Base-by-base conservation (phyloP, 345 rosid species). In the Nephelium lappaceum region DNA sequence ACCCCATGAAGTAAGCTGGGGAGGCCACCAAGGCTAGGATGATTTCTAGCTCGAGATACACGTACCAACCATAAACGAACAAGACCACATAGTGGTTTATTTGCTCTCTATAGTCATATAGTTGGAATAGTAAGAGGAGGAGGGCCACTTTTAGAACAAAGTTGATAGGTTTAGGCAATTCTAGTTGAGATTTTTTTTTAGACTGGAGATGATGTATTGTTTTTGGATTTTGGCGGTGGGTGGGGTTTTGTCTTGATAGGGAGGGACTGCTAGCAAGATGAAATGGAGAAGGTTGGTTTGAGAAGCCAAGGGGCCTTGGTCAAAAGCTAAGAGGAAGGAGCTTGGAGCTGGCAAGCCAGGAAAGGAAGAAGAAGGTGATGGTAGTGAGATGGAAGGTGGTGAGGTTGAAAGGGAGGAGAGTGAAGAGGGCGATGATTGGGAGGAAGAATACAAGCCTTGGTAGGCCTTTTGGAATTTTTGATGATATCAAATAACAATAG, bases 261-360 rank as follows among this genome's bases (percentile, higher is more conserved):
- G 24, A 87, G 82, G 47, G 76, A 85, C n/a, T 36, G 86, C 81
- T 16, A 85, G 45, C 79, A 69, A 69, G 24, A 84, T 41, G 79
- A 83, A 85, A 61, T 75, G 81, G 67, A 39, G 51, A 45, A 31
- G 75, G 49, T 24, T 75, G 51, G 12, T 57, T 5, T 76, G 82
- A 18, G 68, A 57, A 43, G 82, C 81, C 21, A 85, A 75, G 8
- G 90, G 92, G 43, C 86, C 87, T 65, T 77, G 78, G 55, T 74
- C 85, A 24, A 89, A 82, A 73, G 87, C 78, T 69, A 89, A 85
- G 66, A 82, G 86, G 71, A n/a, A 89, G 82, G 82, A 89, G 92
- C 78, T 87, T 89, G 83, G 79, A 77, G 76, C 47, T 82, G 73
- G 84, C 84, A 38, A 85, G 85, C 88, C 89, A 81, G 2, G 77